Evolutionary conservation across 2,329 filamentous ascomycete genomes (phyloP), one percentile per base, ranked within the genome.

Genomic region (Meredithiella fracta): DNA sequence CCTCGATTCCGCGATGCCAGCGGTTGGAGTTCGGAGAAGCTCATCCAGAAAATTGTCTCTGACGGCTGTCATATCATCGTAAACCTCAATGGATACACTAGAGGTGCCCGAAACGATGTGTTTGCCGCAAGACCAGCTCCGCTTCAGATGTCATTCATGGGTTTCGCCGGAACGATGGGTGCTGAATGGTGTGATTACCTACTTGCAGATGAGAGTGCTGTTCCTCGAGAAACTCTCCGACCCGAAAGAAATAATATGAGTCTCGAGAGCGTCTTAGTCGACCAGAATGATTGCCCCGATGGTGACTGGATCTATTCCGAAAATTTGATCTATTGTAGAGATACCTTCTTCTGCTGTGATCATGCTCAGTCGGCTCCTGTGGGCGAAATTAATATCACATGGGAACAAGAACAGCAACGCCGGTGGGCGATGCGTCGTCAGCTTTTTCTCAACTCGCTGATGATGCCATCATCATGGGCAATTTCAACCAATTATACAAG

Each of bases 111-210:
- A 23, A 98, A 98, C 63, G 92, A 98, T 65, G 84, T 98, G 3
- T 98, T 98, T 67, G 92, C 92, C 22, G 92, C 92, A 22, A 81
- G 94, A 25, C 88, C 92, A 15, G 89, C 90, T 1, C 92, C 92
- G 0, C 88, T 98, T 47, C 92, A 98, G 62, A 98, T 98, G 92
- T 95, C 92, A 0, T 98, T 98, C 64, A 98, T 98, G 92, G 92
- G 92, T 0, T 98, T 98, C 66, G 92, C 92, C 0, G 92, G 92
- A 8, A 96, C 91, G 0, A 72, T 98, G 1, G 92, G 92, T 4
- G 92, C 92, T 2, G 92, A 98, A 66, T 98, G 92, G 92, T 98
- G 92, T 63, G 92, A 98, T 66, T 98, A 98, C 64, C 82, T 98
- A 15, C 77, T 97, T 25, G 90, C 92, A 2, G 92, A 98, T 64